Evolutionary conservation across 2,329 filamentous ascomycete species (phyloP).

Genomic region (Pezicula carpinea): DNA sequence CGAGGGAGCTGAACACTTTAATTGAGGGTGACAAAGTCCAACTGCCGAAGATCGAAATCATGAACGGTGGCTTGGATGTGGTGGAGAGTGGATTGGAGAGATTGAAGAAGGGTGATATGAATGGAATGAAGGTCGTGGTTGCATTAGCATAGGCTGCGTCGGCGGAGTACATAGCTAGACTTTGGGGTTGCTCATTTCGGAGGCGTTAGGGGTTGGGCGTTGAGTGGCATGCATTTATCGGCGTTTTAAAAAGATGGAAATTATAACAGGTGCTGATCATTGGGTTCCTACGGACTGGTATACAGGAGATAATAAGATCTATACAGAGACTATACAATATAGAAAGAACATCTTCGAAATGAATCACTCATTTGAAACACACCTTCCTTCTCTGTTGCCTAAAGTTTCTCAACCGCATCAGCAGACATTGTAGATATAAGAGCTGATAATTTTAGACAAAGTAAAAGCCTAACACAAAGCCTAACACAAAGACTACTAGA

Average conservation of each 20-base stretch:
- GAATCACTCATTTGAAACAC: too few relatives aligned
- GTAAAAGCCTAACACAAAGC: too few relatives aligned
- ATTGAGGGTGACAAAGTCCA: conserved; percentile 24
- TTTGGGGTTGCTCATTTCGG: not conserved
- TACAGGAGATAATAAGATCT: too few relatives aligned
- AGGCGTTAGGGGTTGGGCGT: not conserved
- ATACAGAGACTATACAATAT: too few relatives aligned
- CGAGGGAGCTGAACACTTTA: conserved; percentile 28
- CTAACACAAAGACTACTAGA: too few relatives aligned
- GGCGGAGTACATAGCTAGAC: not conserved
- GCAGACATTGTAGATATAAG: too few relatives aligned
- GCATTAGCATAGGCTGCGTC: conserved; percentile 1
- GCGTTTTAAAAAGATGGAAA: conserved; percentile 1
- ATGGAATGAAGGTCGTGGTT: conserved; percentile 32
- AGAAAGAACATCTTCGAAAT: too few relatives aligned
- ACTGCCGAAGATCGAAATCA: conserved; percentile 28
- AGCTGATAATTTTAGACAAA: too few relatives aligned
- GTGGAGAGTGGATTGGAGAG: conserved; percentile 29
- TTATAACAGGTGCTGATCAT: too few relatives aligned
- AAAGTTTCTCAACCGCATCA: too few relatives aligned
- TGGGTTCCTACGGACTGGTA: too few relatives aligned
- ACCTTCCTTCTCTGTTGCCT: too few relatives aligned
- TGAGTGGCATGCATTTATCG: not conserved
- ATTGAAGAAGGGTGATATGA: conserved; percentile 30
- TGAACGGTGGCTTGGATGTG: conserved; percentile 30